Evolutionary conservation across 768 basidiomycete genomes (phyloP), one percentile per base, ranked within the genome.

Genomic region (Trametes cinnabarina): DNA sequence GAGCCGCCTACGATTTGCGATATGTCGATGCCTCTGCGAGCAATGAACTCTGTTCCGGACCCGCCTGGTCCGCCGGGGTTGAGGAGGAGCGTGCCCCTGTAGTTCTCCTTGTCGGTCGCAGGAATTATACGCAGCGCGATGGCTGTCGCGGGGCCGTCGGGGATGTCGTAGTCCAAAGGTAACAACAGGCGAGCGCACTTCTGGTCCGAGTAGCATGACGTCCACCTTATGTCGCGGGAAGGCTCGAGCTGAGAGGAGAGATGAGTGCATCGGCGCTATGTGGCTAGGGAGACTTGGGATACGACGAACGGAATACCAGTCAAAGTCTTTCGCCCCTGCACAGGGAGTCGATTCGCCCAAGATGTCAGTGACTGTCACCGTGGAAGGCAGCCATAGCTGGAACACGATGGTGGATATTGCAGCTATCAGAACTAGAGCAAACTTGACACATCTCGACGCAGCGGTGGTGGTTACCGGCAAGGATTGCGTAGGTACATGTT

Each of bases 121-220:
- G 54, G 59, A n/a, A 55, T 42, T 54, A 60, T 60, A 35, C 54
- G 59, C 15, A 60, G 26, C n/a, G 59, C 59, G 34, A 60, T 55
- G 34, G 20, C 40, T 5, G 57, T 57, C 0, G 56, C 61, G 9
- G 59, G 63, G 10, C 59, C 63, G 48, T 57, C 52, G 26, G 63
- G 59, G 25, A 51, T 58, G 34, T 28, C 59, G 23, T 64, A 56
- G 51, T 64, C 59, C 35, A 60, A 40, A 15, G 63, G 63, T 28
- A 64, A 59, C 14, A 64, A 44, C 10, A 64, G 53, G 4, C 59
- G 63, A 1, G 63, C 63, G 49, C 63, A 64, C 19, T 55, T 50
- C 5, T 58, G 43, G 15, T 41, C 63, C 12, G 51, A 47, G 28
- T 52, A 61, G 57, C 63, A 64, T 5, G 56, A 26, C 22, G 47